These are phyloP conservation scores for Xylariaceae sp. DNA, from an alignment of 2,329 filamentous ascomycete species.

Conservation along the genomic window DNA sequence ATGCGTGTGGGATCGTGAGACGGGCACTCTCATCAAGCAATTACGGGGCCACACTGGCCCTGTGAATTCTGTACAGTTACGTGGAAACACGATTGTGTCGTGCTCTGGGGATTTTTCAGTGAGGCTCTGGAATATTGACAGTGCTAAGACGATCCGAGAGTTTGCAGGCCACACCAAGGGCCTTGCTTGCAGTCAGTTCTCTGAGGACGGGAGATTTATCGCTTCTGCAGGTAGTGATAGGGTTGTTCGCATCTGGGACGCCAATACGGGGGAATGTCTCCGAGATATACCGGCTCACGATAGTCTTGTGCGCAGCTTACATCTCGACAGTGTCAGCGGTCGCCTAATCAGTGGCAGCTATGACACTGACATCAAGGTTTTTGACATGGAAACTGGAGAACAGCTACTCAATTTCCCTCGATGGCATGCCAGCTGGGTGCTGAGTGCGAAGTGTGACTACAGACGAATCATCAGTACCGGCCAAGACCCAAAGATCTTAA, in stretches of 20 bases:
- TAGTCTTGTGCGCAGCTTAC: slow-evolving; percentile 85
- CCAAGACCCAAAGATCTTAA: slow-evolving; percentile 88
- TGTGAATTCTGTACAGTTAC: slow-evolving; percentile 95
- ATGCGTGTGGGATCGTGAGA: slow-evolving; percentile 90
- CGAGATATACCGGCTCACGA: slow-evolving; percentile 83
- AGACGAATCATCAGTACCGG: slow-evolving; percentile 92
- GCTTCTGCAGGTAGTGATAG: slow-evolving; percentile 95
- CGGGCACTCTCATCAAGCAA: slow-evolving; percentile 76
- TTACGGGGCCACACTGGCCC: slow-evolving; percentile 87
- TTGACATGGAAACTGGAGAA: slow-evolving; percentile 81
- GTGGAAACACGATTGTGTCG: slow-evolving; percentile 89
- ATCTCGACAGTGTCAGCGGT: slow-evolving; percentile 86
- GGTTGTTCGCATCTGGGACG: slow-evolving; percentile 95
- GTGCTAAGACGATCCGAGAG: slow-evolving; percentile 86
- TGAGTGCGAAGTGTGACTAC: slow-evolving; percentile 96
- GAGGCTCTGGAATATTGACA: slow-evolving; percentile 94
- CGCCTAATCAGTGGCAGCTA: slow-evolving; percentile 92
- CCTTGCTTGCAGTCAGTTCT: slow-evolving; percentile 94
- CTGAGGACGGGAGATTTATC: slow-evolving; percentile 90
- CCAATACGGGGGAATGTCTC: slow-evolving; percentile 84
- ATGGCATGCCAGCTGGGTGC: slow-evolving; percentile 96
- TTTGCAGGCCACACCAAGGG: slow-evolving; percentile 91
- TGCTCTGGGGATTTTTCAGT: slow-evolving; percentile 93
- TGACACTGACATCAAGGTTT: slow-evolving; percentile 94
- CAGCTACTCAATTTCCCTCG: slow-evolving; percentile 86